phyloP scores from a whole-genome alignment of 1,284 basidiomycete genomes.

The Sphagnurus paluster region DNA sequence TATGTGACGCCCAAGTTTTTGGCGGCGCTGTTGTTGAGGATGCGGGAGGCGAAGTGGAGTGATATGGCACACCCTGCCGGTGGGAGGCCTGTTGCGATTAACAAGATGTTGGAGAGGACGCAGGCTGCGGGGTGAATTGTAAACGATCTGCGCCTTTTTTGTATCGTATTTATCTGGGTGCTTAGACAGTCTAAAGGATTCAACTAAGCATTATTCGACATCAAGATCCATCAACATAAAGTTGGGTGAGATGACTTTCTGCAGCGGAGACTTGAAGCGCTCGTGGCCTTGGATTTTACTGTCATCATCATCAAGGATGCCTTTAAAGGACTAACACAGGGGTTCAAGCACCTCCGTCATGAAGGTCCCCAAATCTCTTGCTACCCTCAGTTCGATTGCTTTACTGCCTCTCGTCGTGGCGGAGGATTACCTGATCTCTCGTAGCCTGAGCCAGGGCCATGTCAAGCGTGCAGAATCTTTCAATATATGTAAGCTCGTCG shows the following conservation, averaged over 20 bases:
- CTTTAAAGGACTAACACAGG: too few species aligned
- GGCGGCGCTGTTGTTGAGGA: constrained; percentile 54
- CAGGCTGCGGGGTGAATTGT: constrained; percentile 52
- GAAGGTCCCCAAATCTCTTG: not conserved
- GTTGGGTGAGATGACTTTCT: too few species aligned
- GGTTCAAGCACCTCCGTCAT: too few species aligned
- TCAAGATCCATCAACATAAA: too few species aligned
- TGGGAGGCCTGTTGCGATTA: constrained; percentile 51
- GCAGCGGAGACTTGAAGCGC: too few species aligned
- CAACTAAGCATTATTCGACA: too few species aligned
- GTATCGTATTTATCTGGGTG: too few species aligned
- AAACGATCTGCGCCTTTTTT: not conserved
- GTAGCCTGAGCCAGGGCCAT: not conserved
- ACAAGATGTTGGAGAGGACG: constrained; percentile 69
- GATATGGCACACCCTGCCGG: constrained; percentile 58
- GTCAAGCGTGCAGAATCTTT: constrained; percentile 6
- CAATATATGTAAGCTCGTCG: constrained; percentile 4
- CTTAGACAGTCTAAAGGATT: too few species aligned
- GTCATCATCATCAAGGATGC: too few species aligned
- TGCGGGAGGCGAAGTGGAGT: constrained; percentile 67
- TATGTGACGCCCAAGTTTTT: constrained; percentile 55
- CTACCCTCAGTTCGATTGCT: not conserved
- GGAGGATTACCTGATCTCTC: constrained; percentile 12
- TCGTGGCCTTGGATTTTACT: too few species aligned
- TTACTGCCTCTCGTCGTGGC: constrained; percentile 1